A percentile compares a stretch with the other conserved stretches of the same genome.
These are phyloP conservation scores for Lentinula aciculospora DNA, from an alignment of 768 basidiomycete genomes.

Conservation along the genomic window DNA sequence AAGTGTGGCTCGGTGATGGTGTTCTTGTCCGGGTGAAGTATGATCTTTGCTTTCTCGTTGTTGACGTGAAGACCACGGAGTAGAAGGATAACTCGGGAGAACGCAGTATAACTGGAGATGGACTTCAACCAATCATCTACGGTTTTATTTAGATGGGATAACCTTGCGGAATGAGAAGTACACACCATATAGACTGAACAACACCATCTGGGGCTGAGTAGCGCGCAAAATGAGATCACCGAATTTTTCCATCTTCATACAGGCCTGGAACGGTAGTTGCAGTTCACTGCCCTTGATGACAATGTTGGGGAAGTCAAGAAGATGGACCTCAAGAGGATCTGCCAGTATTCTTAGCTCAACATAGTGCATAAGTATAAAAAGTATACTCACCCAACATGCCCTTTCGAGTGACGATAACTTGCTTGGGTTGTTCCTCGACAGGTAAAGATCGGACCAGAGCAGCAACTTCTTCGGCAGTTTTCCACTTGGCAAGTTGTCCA, in stretches of 20 bases:
- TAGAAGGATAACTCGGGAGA: conserved; percentile 95
- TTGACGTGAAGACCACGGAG: conserved; percentile 97
- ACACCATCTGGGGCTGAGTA: conserved; percentile 98
- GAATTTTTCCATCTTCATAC: conserved; percentile 99
- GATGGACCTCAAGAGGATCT: conserved; percentile 96
- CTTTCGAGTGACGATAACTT: conserved; percentile 99
- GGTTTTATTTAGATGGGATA: background rate
- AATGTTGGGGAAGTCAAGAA: conserved; percentile 99
- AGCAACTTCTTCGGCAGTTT: conserved; percentile 99
- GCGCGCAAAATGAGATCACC: conserved; percentile 97
- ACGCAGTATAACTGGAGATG: conserved; percentile 98
- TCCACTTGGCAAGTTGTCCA: conserved; percentile 99
- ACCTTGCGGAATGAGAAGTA: background rate
- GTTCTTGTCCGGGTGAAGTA: conserved; percentile 93
- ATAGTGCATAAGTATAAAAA: background rate
- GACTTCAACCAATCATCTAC: conserved; percentile 98
- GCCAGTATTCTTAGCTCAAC: conserved; percentile 4
- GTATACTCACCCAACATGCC: conserved; percentile 85
- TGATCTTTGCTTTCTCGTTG: conserved; percentile 99
- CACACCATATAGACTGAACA: conserved; percentile 92
- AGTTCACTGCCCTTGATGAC: conserved; percentile 99
- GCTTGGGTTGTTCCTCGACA: conserved; percentile 99
- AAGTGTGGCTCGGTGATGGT: conserved; percentile 98
- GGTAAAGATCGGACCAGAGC: conserved; percentile 94
- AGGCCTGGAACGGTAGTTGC: conserved; percentile 98